phyloP scores from a whole-genome alignment of 202 grass and related monocot genomes.

The Thinopyrum obtusiflorum region DNA sequence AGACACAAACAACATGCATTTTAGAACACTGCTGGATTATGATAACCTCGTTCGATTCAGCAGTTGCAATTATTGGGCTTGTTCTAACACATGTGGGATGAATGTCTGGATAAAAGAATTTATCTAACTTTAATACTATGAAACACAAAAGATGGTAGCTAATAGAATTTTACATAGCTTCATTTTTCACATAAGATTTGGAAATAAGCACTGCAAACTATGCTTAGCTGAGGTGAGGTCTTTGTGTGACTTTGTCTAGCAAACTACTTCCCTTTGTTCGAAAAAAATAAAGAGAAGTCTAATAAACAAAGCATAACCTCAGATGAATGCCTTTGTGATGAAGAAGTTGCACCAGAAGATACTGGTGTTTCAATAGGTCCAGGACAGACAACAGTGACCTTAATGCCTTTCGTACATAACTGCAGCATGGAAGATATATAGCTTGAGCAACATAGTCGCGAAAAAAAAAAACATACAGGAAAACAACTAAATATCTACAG shows the following conservation, averaged over 20 bases:
- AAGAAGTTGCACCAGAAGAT: slow-evolving; percentile 46
- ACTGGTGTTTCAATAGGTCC: slow-evolving; percentile 83
- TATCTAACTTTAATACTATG: background rate
- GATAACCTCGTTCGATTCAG: background rate
- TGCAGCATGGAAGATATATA: slow-evolving; percentile 31
- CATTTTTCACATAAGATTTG: background rate
- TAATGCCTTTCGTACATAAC: slow-evolving; percentile 91
- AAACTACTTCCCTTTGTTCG: background rate
- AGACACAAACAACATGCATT: background rate
- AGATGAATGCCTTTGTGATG: slow-evolving; percentile 37
- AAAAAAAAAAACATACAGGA: background rate
- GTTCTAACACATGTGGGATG: background rate
- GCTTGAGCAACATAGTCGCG: background rate
- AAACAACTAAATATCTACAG: slow-evolving; percentile 1
- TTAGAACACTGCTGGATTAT: background rate
- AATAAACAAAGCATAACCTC: slow-evolving; percentile 61
- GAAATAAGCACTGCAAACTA: background rate
- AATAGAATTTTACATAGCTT: background rate
- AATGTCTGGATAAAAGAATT: background rate
- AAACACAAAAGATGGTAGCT: background rate
- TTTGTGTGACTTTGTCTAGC: background rate
- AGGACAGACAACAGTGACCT: slow-evolving; percentile 86
- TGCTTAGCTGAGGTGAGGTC: background rate
- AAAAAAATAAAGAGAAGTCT: background rate
- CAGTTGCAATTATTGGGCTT: background rate